Evolutionary conservation across 1,284 basidiomycete genomes (phyloP), one percentile per base, ranked within the genome.

Genomic region (Austropuccinia psidii): DNA sequence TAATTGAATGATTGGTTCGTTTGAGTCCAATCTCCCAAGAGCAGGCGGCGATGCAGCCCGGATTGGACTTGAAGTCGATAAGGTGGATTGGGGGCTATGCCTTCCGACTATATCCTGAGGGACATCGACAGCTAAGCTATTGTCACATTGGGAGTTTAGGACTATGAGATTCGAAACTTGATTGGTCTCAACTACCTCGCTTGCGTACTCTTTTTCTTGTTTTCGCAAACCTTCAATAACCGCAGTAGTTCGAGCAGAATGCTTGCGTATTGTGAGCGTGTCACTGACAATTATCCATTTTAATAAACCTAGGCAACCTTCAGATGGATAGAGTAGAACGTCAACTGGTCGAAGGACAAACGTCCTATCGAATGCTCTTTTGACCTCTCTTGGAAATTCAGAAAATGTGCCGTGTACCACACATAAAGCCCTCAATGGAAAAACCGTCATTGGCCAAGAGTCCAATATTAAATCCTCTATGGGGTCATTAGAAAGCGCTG

Each of bases 271-370:
- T 4, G 72, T 66, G 4, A 74, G 31, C 6, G 62, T 74, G 33
- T 74, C 72, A 50, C 72, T 74, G 17, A 74, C 19, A 43, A 66
- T 66, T 13, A 74, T 66, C 72, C 72, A 74, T 41, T 74, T 65
- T n/a, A 74, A 55, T 11, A 74, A 31, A 5, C 72, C 72, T 9
- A 74, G 52, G 58, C 72, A 74, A 11, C 72, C 72, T 35, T 74
- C 72, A 21, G 72, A 66, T 19, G 72, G 72, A 52, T 74, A 37
- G 1, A 65, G 43, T 41, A 49, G 37, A 13, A 55, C 47, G 45
- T 74, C 62, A 5, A 74, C 72, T 9, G 72, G 72, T 35, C 72
- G 47, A 29, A 74, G 62, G 27, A 74, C 57, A 15, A 74, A 54
- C 8, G 35, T 60, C 15, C 72, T 61, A 57, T 74, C 72, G 33